These are phyloP conservation scores for Akanthomyces dipterigenus DNA, from an alignment of 2,329 filamentous ascomycete genomes.

Conservation along the genomic window DNA sequence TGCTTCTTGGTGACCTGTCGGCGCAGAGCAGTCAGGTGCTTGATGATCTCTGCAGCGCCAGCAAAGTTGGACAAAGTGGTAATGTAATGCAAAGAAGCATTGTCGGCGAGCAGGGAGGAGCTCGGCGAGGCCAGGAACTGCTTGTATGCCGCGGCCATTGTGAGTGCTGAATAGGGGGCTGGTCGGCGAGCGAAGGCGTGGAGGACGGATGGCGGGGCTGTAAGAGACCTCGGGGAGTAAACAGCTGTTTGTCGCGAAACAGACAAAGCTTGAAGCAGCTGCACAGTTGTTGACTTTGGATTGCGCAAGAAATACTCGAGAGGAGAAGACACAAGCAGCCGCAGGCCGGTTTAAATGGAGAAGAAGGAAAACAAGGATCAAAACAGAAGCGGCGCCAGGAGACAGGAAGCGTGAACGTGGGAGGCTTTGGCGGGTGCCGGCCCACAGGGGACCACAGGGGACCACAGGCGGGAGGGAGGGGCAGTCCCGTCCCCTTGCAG, in stretches of 20 bases:
- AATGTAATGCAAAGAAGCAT: conserved; percentile 77
- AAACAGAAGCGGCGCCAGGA: conserved; percentile 10
- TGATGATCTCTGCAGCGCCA: conserved; percentile 69
- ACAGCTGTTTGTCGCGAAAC: background rate
- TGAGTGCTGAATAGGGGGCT: conserved; percentile 15
- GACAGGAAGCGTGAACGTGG: background rate
- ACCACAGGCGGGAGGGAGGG: background rate
- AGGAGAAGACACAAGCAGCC: background rate
- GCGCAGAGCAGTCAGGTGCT: conserved; percentile 66
- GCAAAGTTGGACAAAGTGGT: conserved; percentile 73
- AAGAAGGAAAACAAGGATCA: conserved; percentile 11
- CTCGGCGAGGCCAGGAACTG: conserved; percentile 64
- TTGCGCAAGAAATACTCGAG: background rate
- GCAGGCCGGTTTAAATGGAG: background rate
- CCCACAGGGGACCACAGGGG: background rate
- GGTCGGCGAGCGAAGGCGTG: background rate
- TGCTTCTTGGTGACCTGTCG: conserved; percentile 77
- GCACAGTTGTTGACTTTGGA: background rate
- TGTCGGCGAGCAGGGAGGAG: conserved; percentile 53
- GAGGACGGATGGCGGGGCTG: conserved; percentile 7
- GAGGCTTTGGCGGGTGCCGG: conserved; percentile 1
- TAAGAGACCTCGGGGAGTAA: background rate
- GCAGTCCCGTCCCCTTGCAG: background rate
- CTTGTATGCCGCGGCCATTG: conserved; percentile 53
- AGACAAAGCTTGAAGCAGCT: background rate